A percentile compares a stretch with the other conserved stretches of the same genome.
Conservation (phyloP, 2,329 filamentous ascomycete species). For the Leptosphaerulina australis region DNA sequence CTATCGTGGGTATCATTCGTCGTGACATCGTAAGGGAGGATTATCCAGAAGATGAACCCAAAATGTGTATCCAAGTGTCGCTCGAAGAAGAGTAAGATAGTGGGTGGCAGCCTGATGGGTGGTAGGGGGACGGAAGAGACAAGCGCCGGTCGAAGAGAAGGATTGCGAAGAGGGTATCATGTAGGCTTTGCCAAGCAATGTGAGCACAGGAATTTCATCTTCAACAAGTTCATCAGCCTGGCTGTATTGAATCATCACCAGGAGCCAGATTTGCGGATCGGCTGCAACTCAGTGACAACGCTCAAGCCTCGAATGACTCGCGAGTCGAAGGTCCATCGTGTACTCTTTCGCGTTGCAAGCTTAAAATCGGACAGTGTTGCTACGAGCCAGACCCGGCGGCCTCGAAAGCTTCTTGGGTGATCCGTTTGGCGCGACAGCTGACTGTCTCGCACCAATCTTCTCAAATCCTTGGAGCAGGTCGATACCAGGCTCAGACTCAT, state of each 20-base stretch:
- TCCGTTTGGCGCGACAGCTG: slow-evolving; percentile 43
- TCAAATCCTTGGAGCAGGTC: slow-evolving; percentile 78
- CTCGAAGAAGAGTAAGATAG: slow-evolving; percentile 16
- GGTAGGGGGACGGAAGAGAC: slow-evolving; percentile 17
- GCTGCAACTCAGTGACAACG: slow-evolving; percentile 13
- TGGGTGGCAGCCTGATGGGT: slow-evolving; percentile 12
- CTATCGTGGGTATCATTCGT: slow-evolving; percentile 48
- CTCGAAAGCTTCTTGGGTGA: slow-evolving; percentile 43
- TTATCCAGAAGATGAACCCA: slow-evolving; percentile 28
- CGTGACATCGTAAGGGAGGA: slow-evolving; percentile 43
- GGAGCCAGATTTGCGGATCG: slow-evolving; percentile 11
- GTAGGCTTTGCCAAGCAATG: neutral
- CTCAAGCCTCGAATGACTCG: slow-evolving; percentile 11
- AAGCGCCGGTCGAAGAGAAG: slow-evolving; percentile 19
- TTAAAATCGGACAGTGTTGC: slow-evolving; percentile 45
- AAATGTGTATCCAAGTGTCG: slow-evolving; percentile 22
- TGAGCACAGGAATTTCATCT: neutral
- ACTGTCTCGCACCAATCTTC: slow-evolving; percentile 65
- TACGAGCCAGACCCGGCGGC: slow-evolving; percentile 40
- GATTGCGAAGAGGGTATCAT: slow-evolving; percentile 16
- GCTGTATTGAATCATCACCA: slow-evolving; percentile 3
- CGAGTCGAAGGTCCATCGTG: neutral
- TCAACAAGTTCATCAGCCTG: neutral
- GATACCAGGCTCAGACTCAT: slow-evolving; percentile 66
- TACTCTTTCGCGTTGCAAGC: slow-evolving; percentile 1